These are phyloP conservation scores for Spiraea crenata DNA, from an alignment of 331 rosid genomes.

Conservation along the genomic window DNA sequence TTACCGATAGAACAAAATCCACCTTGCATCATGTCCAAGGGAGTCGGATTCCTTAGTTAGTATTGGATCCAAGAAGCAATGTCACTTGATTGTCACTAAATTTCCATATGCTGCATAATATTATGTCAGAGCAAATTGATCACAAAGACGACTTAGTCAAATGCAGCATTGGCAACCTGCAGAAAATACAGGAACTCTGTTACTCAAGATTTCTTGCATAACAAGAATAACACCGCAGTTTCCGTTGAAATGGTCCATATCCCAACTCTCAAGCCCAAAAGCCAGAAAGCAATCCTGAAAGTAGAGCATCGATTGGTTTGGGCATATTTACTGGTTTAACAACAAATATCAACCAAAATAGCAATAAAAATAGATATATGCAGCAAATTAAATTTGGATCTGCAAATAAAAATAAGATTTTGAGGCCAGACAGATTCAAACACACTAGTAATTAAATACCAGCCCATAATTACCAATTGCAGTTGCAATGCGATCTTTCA, in stretches of 20 bases:
- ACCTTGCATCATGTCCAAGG: no score
- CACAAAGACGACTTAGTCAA: no score
- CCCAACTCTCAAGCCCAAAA: neutral
- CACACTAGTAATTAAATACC: neutral
- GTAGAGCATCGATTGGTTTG: neutral
- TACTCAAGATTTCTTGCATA: neutral
- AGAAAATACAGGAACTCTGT: no score
- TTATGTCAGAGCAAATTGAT: no score
- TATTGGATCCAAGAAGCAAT: no score
- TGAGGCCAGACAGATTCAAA: neutral
- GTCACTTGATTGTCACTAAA: no score
- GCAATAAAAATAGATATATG: neutral
- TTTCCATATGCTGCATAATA: no score
- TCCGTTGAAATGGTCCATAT: neutral
- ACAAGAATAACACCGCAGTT: neutral
- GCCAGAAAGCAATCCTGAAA: neutral
- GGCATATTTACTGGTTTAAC: neutral
- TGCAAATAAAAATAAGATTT: neutral
- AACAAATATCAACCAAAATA: neutral
- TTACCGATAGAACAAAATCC: no score
- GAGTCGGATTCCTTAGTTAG: no score
- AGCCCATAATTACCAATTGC: neutral
- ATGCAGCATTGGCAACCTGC: no score
- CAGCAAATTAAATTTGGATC: neutral
- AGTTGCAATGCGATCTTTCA: neutral